Percentiles rank a stretch among this genome's conserved stretches.
These are phyloP conservation scores for Erysimum cheiri DNA, from an alignment of 441 rosid species.

Conservation along the genomic window DNA sequence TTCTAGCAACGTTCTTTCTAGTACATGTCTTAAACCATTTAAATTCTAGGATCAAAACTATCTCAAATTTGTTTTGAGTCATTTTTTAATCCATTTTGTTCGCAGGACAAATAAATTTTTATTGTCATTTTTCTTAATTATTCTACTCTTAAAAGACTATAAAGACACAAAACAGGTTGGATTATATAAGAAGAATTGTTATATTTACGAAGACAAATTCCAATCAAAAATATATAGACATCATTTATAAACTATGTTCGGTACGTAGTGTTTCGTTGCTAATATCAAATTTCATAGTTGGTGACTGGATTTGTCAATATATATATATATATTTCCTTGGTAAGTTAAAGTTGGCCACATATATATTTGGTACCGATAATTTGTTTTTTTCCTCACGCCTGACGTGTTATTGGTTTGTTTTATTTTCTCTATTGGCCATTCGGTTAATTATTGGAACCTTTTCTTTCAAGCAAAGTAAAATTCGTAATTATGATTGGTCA, in stretches of 20 bases:
- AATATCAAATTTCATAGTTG: background rate
- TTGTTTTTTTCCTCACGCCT: background rate
- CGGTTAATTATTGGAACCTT: slow-evolving; percentile 30
- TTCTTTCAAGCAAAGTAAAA: slow-evolving; percentile 42
- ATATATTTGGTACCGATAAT: slow-evolving; percentile 2
- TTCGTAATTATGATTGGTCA: slow-evolving; percentile 28
- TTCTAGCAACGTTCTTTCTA: background rate
- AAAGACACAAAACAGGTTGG: background rate
- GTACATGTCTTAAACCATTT: background rate
- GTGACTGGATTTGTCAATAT: slow-evolving; percentile 26
- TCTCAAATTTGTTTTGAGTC: background rate
- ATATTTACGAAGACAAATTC: background rate
- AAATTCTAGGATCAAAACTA: background rate
- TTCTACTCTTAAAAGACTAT: background rate
- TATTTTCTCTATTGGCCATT: background rate
- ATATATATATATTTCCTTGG: background rate
- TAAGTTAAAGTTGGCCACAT: slow-evolving; percentile 11
- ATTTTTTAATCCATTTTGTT: background rate
- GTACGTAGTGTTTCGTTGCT: background rate
- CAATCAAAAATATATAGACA: background rate
- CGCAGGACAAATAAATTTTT: background rate
- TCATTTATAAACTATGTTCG: background rate
- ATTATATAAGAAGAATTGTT: background rate
- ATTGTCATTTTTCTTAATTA: background rate
- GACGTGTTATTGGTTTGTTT: slow-evolving; percentile 17